A percentile compares a stretch with the other conserved stretches of the same genome.
phyloP scores from a whole-genome alignment of 371 early-diverging fungal species.

The Mucor piriformis region DNA sequence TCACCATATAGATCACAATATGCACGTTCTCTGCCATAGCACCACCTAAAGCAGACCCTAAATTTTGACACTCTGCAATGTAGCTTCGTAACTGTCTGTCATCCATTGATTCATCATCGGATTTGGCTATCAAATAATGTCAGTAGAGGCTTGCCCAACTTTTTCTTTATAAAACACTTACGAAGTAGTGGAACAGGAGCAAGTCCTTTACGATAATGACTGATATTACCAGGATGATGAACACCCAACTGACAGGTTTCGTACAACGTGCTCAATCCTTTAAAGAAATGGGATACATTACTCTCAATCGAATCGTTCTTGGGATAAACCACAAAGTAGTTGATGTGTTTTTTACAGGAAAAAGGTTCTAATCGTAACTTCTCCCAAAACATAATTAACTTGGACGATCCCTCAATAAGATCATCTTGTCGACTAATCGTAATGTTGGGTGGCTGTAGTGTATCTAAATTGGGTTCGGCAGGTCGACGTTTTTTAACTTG shows the following conservation, averaged over 20 bases:
- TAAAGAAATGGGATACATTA: constrained; percentile 52
- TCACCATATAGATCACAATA: constrained; percentile 63
- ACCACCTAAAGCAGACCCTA: constrained; percentile 49
- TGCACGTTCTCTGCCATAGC: constrained; percentile 36
- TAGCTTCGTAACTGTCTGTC: constrained; percentile 55
- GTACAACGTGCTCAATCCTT: constrained; percentile 54
- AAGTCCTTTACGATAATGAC: constrained; percentile 51
- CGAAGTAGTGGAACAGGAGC: constrained; percentile 55
- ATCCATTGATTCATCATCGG: constrained; percentile 37
- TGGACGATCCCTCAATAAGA: constrained; percentile 59
- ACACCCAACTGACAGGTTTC: constrained; percentile 56
- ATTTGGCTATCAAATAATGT: constrained; percentile 20
- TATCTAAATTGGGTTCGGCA: constrained; percentile 57
- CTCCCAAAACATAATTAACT: constrained; percentile 64
- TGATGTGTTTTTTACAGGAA: constrained; percentile 54
- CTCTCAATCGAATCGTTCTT: constrained; percentile 48
- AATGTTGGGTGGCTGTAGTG: constrained; percentile 54
- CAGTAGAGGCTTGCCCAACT: not conserved
- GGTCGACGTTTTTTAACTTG: constrained; percentile 65
- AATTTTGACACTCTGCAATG: constrained; percentile 50
- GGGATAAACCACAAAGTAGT: constrained; percentile 62
- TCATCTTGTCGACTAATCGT: constrained; percentile 64
- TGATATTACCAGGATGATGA: constrained; percentile 53
- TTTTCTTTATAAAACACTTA: constrained; percentile 24
- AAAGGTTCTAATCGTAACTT: constrained; percentile 64